Percentiles rank a stretch among this genome's conserved stretches.
Evolutionary conservation across 345 rosid genomes (phyloP).

Genomic region (Limnanthes douglasii): DNA sequence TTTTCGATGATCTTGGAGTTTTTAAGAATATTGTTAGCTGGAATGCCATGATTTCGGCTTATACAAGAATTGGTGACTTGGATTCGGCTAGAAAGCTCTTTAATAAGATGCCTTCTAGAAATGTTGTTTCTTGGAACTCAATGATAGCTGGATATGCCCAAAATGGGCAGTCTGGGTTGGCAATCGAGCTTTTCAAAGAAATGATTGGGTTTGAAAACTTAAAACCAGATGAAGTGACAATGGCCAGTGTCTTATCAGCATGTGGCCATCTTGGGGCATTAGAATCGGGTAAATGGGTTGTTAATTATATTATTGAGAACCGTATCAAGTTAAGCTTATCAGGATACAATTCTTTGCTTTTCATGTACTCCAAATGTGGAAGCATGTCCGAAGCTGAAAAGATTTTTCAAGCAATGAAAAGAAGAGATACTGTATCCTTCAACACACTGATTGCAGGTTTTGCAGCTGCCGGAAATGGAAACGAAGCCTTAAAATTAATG

Average conservation of each 20-base stretch:
- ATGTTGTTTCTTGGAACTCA: slow-evolving; percentile 37
- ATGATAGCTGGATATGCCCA: slow-evolving; percentile 39
- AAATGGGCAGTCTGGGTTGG: slow-evolving; percentile 27
- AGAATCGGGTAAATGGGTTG: slow-evolving; percentile 19
- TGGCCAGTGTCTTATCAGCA: slow-evolving; percentile 24
- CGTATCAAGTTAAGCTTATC: slow-evolving; percentile 18
- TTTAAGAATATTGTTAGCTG: slow-evolving; percentile 20
- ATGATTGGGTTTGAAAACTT: slow-evolving; percentile 11
- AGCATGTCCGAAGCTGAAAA: slow-evolving; percentile 16
- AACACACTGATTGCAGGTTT: slow-evolving; percentile 25
- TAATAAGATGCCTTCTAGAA: slow-evolving; percentile 23
- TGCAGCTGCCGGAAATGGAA: slow-evolving; percentile 25
- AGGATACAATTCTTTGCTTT: slow-evolving; percentile 26
- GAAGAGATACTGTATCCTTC: slow-evolving; percentile 20
- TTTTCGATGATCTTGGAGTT: slow-evolving; percentile 21
- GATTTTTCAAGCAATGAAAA: slow-evolving; percentile 16
- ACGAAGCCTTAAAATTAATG: slow-evolving; percentile 12
- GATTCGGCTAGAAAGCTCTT: slow-evolving; percentile 21
- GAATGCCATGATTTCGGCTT: slow-evolving; percentile 34
- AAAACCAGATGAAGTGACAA: slow-evolving; percentile 27
- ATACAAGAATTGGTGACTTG: slow-evolving; percentile 19
- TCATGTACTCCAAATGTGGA: slow-evolving; percentile 27
- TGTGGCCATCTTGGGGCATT: slow-evolving; percentile 33
- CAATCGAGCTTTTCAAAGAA: slow-evolving; percentile 18
- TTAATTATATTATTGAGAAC: slow-evolving; percentile 12